Evolutionary conservation across 225 moss, liverwort and hornwort species (phyloP), one percentile per base, ranked within the genome.

Genomic region (Marchantia polymorpha): DNA sequence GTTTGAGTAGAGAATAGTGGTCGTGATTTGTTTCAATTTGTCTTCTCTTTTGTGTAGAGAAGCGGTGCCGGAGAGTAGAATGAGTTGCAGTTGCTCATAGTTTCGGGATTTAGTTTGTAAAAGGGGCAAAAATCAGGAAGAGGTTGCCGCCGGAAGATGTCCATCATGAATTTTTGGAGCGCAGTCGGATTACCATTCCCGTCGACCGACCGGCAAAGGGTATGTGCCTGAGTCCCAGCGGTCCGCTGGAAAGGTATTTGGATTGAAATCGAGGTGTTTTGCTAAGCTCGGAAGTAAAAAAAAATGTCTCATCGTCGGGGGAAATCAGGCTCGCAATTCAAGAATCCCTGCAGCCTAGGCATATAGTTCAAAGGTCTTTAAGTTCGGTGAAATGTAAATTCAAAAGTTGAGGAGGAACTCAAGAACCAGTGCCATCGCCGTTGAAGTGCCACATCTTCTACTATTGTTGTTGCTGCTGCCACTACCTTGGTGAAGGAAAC

Each of bases 341-440:
- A 49, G 26, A 82, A 58, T 25, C 76, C 51, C 13, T 51, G 67
- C 52, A 79, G 70, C 25, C 58, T 16, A 50, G 73, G 80, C 77
- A 60, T 52, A 58, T 61, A 51, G 12, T 64, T 12, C 79, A 72
- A 79, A 52, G 77, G 52, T 78, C 69, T 74, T 65, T 53, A 13
- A 80, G 77, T 15, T 19, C 51, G 23, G 60, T 60, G n/a, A 25
- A 20, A 6, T 27, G 29, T 30, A 23, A 54, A 75, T 27, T 27
- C 76, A 16, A 51, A 20, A 56, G 61, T 0, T 11, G 52, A 47
- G 46, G 27, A 10, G 25, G 56, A 22, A 49, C 22, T 49, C 29
- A n/a, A 58, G 19, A 56, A 31, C n/a, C n/a, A n/a, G n/a, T n/a
- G n/a, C n/a, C n/a, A n/a, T n/a, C n/a, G n/a, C n/a, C n/a, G n/a